Evolutionary conservation across 2,329 filamentous ascomycete genomes (phyloP).

Genomic region (Aspergillus tanneri): DNA sequence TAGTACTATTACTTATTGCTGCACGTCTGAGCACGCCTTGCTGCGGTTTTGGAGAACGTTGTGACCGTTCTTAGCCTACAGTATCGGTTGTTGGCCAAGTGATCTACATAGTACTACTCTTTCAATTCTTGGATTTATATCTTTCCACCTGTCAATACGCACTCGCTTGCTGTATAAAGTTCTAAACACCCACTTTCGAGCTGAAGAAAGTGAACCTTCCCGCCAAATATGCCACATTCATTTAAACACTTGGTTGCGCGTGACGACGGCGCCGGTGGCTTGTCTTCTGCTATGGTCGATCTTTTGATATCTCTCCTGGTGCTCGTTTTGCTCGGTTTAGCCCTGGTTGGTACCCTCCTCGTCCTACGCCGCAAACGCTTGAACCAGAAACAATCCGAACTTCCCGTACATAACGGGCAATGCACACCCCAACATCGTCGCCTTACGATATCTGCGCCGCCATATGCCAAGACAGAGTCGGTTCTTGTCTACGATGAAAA

Average conservation of each 20-base stretch:
- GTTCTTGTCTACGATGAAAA: constrained; percentile 79
- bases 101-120: constrained; percentile 7
- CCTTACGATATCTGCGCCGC: constrained; percentile 55
- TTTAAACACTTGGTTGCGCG: constrained; percentile 53
- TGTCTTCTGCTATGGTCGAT: constrained; percentile 66
- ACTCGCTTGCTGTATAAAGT: constrained; percentile 7
- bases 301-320: constrained; percentile 77
- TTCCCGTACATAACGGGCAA: constrained; percentile 67
- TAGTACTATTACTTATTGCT: constrained; percentile 2
- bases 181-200: not conserved
- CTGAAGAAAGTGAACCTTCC: constrained; percentile 3
- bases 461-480: constrained; percentile 62
- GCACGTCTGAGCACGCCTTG: constrained; percentile 1
- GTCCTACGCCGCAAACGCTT: constrained; percentile 68
- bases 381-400: constrained; percentile 51
- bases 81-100: not conserved
- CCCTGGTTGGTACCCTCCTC: constrained; percentile 67
- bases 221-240: constrained; percentile 32
- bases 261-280: constrained; percentile 46
- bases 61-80: not conserved
- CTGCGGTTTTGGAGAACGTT: constrained; percentile 15
- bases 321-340: constrained; percentile 70
- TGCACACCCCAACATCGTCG: constrained; percentile 53
- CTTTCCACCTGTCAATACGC: constrained; percentile 7
- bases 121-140: constrained; percentile 14